Conservation (phyloP, 352 stramenopile genomes). For the Phytophthora agathidicida region DNA sequence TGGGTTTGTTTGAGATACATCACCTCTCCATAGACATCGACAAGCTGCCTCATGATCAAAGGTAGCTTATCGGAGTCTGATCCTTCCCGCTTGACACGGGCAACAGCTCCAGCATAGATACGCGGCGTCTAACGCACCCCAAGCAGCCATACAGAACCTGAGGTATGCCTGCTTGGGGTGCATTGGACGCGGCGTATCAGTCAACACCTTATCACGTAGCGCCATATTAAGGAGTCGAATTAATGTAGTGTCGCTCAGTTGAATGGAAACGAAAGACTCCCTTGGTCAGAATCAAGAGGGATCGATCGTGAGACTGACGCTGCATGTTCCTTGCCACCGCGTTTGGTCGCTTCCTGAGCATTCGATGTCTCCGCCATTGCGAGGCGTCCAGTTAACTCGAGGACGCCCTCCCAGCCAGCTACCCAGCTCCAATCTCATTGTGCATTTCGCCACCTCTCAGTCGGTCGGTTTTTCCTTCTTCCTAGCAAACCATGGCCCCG, state of each 20-base stretch:
- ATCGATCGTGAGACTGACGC: constrained; percentile 10
- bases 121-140: too few relatives aligned
- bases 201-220: too few relatives aligned
- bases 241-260: constrained; percentile 8
- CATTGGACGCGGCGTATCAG: too few relatives aligned
- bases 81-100: too few relatives aligned
- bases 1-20: too few relatives aligned
- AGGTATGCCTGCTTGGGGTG: too few relatives aligned
- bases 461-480: constrained; percentile 6
- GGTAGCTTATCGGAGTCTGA: too few relatives aligned
- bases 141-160: constrained; percentile 15
- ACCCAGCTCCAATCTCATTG: constrained; percentile 14
- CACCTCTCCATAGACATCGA: too few relatives aligned
- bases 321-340: constrained; percentile 12
- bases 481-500: constrained; percentile 13
- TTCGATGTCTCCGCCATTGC: constrained; percentile 11
- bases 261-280: background rate
- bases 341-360: constrained; percentile 20
- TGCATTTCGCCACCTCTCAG: constrained; percentile 10
- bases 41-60: too few relatives aligned
- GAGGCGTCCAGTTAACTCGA: constrained; percentile 5
- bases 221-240: constrained; percentile 10
- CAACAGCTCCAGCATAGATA: constrained; percentile 10
- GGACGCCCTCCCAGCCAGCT: too few relatives aligned
- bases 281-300: too few relatives aligned